phyloP scores from a whole-genome alignment of 2,329 filamentous ascomycete species.

The Penicillium oxalicum region DNA sequence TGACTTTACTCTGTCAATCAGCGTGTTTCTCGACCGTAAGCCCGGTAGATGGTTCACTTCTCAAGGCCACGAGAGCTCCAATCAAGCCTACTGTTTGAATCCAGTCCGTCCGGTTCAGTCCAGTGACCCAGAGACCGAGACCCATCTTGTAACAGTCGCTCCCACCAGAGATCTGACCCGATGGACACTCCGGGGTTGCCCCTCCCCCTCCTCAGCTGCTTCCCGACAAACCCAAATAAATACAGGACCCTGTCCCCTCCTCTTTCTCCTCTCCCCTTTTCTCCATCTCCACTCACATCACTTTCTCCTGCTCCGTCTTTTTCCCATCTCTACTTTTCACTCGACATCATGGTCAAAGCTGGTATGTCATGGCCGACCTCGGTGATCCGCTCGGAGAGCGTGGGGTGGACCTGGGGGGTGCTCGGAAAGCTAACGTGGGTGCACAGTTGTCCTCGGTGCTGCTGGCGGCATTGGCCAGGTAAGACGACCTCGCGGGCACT shows the following conservation, averaged over 20 bases:
- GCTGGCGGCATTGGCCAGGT: conserved; percentile 98
- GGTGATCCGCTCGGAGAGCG: too few species aligned
- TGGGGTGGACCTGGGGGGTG: background rate
- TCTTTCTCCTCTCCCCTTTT: conserved; percentile 2
- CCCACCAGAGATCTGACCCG: background rate
- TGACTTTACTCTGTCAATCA: too few species aligned
- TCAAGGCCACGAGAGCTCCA: too few species aligned
- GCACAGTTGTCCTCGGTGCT: conserved; percentile 76
- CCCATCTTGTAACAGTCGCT: too few species aligned
- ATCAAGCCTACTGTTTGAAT: too few species aligned
- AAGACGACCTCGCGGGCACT: conserved; percentile 23
- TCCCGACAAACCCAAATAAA: background rate
- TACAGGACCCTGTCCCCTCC: conserved; percentile 1
- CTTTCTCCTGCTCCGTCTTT: background rate
- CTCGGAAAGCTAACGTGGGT: conserved; percentile 14
- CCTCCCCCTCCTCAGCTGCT: conserved; percentile 3
- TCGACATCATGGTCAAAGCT: conserved; percentile 46
- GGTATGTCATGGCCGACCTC: conserved; percentile 21
- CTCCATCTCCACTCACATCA: conserved; percentile 7
- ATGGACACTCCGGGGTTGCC: conserved; percentile 14
- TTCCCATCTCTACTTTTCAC: background rate
- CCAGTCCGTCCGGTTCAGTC: too few species aligned
- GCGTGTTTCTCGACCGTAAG: too few species aligned
- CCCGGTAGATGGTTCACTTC: too few species aligned
- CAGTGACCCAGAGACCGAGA: too few species aligned